Conservation (phyloP, 2,329 filamentous ascomycete genomes). For the Diaporthe sp. region DNA sequence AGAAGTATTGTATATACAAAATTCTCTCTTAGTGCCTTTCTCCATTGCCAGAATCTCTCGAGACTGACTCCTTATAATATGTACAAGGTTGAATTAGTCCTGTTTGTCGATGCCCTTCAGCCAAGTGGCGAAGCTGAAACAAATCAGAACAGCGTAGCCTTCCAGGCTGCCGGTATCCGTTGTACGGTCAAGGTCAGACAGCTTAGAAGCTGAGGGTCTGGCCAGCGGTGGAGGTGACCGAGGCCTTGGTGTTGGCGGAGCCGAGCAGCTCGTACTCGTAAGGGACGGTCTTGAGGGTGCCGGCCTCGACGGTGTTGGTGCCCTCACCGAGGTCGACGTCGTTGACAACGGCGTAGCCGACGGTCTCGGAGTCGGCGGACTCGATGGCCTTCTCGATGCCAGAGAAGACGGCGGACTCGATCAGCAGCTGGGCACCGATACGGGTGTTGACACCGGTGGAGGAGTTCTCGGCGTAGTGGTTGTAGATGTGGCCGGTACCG, state of each 20-base stretch:
- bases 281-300: slow-evolving; percentile 64
- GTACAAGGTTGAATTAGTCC: slow-evolving; percentile 33
- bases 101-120: not conserved
- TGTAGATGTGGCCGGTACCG: slow-evolving; percentile 71
- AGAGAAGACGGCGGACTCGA: slow-evolving; percentile 68
- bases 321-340: slow-evolving; percentile 60
- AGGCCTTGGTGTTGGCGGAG: slow-evolving; percentile 59
- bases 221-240: slow-evolving; percentile 56
- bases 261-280: slow-evolving; percentile 69
- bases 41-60: slow-evolving; percentile 29
- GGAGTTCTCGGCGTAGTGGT: slow-evolving; percentile 58
- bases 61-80: slow-evolving; percentile 27
- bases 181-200: not conserved
- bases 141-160: slow-evolving; percentile 13
- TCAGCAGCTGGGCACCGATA: slow-evolving; percentile 68
- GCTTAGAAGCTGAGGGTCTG: slow-evolving; percentile 53
- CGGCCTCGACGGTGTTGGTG: slow-evolving; percentile 62
- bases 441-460: slow-evolving; percentile 68
- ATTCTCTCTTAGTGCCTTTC: slow-evolving; percentile 1
- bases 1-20: slow-evolving; percentile 31
- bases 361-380: slow-evolving; percentile 56
- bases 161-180: not conserved
- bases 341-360: slow-evolving; percentile 56
- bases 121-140: not conserved
- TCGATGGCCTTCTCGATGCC: slow-evolving; percentile 52